Percentiles rank a stretch among this genome's conserved stretches.
These are phyloP conservation scores for Diaporthe nobilis DNA, from an alignment of 2,329 filamentous ascomycete species.

Conservation along the genomic window DNA sequence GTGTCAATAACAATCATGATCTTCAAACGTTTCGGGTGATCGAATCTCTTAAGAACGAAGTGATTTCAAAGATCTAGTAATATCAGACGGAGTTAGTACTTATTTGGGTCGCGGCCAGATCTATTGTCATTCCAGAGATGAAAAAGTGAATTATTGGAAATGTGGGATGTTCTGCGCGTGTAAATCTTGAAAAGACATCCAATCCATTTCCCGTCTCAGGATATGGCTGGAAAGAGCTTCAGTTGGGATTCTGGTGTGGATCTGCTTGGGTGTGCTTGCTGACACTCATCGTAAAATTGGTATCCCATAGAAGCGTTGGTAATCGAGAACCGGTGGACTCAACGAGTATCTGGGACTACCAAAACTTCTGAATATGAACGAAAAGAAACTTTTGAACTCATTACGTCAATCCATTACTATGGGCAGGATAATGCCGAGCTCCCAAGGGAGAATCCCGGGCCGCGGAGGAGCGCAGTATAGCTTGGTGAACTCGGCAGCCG, in stretches of 20 bases:
- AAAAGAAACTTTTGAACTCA: background rate
- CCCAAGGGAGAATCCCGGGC: background rate
- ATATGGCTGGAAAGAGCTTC: background rate
- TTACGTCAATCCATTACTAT: background rate
- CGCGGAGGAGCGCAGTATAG: background rate
- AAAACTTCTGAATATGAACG: background rate
- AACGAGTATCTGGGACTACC: background rate
- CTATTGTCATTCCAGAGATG: background rate
- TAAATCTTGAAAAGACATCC: no score
- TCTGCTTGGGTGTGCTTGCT: background rate
- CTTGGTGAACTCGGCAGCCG: constrained; percentile 13
- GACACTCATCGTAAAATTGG: background rate
- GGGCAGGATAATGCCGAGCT: background rate
- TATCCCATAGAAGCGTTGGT: background rate
- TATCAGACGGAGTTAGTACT: no score
- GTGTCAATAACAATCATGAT: background rate
- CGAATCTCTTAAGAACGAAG: no score
- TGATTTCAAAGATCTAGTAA: no score
- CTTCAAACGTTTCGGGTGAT: no score
- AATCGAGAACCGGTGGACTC: background rate
- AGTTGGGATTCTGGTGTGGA: background rate
- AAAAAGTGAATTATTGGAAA: background rate
- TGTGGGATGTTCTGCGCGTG: no score
- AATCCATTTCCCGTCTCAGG: background rate
- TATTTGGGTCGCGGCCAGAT: no score